Percentiles rank a stretch among this genome's conserved stretches.
phyloP scores from a whole-genome alignment of 2,329 filamentous ascomycete genomes.

The Coniochaeta sp. region DNA sequence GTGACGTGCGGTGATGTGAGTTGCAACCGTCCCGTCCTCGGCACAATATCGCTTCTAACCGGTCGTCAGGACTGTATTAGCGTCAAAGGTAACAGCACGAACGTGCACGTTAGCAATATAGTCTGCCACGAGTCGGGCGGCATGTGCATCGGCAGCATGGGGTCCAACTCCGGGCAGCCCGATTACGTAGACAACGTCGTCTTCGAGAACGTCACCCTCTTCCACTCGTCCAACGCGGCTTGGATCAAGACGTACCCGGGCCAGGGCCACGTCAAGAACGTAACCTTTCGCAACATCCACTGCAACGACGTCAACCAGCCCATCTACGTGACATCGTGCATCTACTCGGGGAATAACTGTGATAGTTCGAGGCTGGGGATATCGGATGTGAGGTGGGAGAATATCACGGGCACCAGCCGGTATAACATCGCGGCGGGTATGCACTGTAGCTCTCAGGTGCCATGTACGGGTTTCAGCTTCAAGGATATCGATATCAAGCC shows the following conservation, averaged over 20 bases:
- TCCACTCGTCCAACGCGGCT: conserved; percentile 30
- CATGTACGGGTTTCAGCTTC: conserved; percentile 36
- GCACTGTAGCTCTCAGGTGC: conserved; percentile 31
- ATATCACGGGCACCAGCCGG: conserved; percentile 38
- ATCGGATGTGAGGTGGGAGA: conserved; percentile 38
- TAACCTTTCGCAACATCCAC: conserved; percentile 33
- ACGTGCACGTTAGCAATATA: conserved; percentile 26
- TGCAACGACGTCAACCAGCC: conserved; percentile 37
- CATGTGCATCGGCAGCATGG: conserved; percentile 27
- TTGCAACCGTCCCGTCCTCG: background rate
- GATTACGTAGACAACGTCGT: conserved; percentile 28
- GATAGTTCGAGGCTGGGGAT: conserved; percentile 33
- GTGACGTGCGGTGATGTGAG: conserved; percentile 30
- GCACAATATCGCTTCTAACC: no score
- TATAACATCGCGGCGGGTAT: conserved; percentile 41
- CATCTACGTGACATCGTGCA: conserved; percentile 38
- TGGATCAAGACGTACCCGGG: conserved; percentile 35
- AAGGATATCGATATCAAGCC: conserved; percentile 36
- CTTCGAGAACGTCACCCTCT: conserved; percentile 27
- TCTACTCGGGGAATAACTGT: conserved; percentile 30
- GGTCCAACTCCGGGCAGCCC: conserved; percentile 22
- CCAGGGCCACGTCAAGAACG: conserved; percentile 30
- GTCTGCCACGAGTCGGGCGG: conserved; percentile 30
- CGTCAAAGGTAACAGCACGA: conserved; percentile 31
- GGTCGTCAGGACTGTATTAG: conserved; percentile 27